Evolutionary conservation across 306 rosid genomes (phyloP).

Genomic region (Fragaria ananassa): DNA sequence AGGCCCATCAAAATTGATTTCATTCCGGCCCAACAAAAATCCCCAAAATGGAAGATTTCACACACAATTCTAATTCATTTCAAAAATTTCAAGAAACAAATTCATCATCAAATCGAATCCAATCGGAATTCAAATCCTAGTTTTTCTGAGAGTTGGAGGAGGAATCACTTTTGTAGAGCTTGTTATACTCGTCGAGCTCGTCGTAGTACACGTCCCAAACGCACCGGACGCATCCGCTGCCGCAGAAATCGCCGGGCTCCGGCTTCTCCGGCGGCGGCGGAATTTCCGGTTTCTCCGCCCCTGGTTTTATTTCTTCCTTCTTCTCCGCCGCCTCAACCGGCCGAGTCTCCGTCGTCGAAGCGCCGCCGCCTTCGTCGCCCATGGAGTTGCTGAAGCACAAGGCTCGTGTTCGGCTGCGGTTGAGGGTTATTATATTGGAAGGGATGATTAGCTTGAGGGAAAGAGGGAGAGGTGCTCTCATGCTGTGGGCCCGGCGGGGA

Average conservation of each 20-base stretch:
- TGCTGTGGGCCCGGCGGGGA: conserved; percentile 18
- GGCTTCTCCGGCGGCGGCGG: conserved; percentile 81
- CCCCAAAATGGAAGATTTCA: too few species aligned
- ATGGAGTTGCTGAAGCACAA: conserved; percentile 13
- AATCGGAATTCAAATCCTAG: background rate
- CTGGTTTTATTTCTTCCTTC: background rate
- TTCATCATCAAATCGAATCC: background rate
- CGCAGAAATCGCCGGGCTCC: conserved; percentile 81
- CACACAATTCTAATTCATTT: background rate
- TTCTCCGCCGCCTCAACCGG: background rate
- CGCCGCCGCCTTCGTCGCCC: conserved; percentile 25
- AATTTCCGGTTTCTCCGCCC: conserved; percentile 15
- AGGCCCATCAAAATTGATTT: conserved; percentile 2
- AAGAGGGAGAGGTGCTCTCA: conserved; percentile 19
- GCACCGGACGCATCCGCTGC: conserved; percentile 91
- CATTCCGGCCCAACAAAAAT: background rate
- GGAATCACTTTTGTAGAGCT: conserved; percentile 43
- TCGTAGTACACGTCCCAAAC: conserved; percentile 89
- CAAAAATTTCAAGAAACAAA: background rate
- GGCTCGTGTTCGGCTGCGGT: background rate
- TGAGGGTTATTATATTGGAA: background rate
- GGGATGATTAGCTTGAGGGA: background rate
- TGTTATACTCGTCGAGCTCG: conserved; percentile 73
- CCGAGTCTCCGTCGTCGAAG: background rate
- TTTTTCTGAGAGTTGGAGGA: conserved; percentile 18